Evolutionary conservation across 1,284 basidiomycete genomes (phyloP).

Genomic region (Pascua guehoae): DNA sequence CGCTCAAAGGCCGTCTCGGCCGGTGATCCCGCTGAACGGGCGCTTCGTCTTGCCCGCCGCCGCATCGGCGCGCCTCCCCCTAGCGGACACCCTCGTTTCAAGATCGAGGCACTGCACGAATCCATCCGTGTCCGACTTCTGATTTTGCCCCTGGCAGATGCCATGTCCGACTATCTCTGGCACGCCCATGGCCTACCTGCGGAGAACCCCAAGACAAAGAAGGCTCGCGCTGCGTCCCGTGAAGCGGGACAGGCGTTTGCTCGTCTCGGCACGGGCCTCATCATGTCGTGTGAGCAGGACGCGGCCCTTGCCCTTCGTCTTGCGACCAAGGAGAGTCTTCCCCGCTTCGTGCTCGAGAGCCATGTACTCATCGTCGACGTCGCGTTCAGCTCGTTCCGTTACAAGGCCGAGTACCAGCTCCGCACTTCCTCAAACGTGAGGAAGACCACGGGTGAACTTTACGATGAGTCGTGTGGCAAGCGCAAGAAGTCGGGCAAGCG

Average conservation of each 20-base stretch:
- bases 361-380: background rate
- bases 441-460: background rate
- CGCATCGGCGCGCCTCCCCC: constrained; percentile 58
- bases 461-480: background rate
- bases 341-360: background rate
- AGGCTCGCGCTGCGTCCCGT: background rate
- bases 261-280: background rate
- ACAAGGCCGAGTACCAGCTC: background rate
- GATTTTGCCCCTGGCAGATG: constrained; percentile 51
- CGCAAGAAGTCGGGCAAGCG: background rate
- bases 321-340: background rate
- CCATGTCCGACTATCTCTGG: constrained; percentile 42
- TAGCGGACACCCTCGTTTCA: constrained; percentile 56
- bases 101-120: constrained; percentile 57
- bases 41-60: constrained; percentile 54
- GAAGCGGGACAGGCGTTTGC: background rate
- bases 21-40: constrained; percentile 37
- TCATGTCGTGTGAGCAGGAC: background rate
- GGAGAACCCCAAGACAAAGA: background rate
- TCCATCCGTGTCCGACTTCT: constrained; percentile 54
- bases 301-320: background rate
- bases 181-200: background rate
- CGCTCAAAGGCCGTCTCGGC: background rate
- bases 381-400: background rate
- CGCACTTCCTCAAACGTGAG: background rate